Conservation (phyloP, 495 filamentous ascomycete species). For the Glarea lozoyensis region DNA sequence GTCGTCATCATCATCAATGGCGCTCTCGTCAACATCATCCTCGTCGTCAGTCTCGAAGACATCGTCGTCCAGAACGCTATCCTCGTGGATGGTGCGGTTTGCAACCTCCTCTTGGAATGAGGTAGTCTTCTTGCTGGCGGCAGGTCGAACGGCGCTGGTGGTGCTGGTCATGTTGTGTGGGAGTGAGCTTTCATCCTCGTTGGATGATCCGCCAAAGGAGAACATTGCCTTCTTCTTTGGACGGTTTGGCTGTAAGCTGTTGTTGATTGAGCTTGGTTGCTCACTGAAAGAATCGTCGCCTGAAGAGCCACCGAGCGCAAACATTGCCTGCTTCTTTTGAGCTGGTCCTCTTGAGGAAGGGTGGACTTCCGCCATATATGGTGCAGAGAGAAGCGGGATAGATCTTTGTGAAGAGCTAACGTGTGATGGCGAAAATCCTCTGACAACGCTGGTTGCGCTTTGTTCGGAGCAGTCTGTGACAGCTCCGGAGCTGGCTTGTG, state of each 20-base stretch:
- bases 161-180: conserved; percentile 56
- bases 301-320: conserved; percentile 46
- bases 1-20: conserved; percentile 83
- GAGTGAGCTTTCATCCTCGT: conserved; percentile 72
- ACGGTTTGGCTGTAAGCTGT: conserved; percentile 33
- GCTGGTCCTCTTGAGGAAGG: conserved; percentile 34
- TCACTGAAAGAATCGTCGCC: conserved; percentile 36
- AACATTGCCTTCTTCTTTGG: conserved; percentile 64
- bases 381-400: conserved; percentile 31
- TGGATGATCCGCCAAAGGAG: conserved; percentile 71
- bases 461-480: conserved; percentile 27
- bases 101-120: conserved; percentile 77
- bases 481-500: conserved; percentile 8
- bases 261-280: conserved; percentile 31
- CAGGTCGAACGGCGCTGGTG: conserved; percentile 34
- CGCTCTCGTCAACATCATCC: conserved; percentile 64
- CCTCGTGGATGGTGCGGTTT: conserved; percentile 50
- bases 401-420: conserved; percentile 68
- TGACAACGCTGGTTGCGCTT: conserved; percentile 66
- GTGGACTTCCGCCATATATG: conserved; percentile 27
- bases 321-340: conserved; percentile 41
- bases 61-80: conserved; percentile 53
- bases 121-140: conserved; percentile 59
- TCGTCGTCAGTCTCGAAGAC: conserved; percentile 68
- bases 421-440: conserved; percentile 77